These are phyloP conservation scores for Xerocomus minutiporus DNA, from an alignment of 1,284 basidiomycete species.

Conservation along the genomic window DNA sequence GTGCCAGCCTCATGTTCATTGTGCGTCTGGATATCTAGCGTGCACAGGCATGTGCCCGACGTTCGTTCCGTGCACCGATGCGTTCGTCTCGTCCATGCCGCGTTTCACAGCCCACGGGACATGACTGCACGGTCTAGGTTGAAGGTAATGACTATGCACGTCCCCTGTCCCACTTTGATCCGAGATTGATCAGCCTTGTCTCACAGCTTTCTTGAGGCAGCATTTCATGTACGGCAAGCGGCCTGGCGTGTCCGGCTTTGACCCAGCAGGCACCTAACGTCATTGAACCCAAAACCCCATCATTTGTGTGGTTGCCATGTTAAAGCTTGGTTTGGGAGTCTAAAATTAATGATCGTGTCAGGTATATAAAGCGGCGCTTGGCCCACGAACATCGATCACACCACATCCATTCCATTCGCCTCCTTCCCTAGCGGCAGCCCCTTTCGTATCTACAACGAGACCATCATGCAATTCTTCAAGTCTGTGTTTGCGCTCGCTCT, in stretches of 20 bases:
- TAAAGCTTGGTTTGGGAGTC: not conserved
- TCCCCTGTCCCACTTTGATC: not conserved
- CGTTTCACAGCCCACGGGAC: not conserved
- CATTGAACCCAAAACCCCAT: not conserved
- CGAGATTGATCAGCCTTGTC: not conserved
- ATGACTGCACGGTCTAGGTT: not conserved
- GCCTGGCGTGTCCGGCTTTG: slow-evolving; percentile 10
- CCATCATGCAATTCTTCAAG: slow-evolving; percentile 17
- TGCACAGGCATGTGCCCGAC: no score
- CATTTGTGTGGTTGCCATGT: not conserved
- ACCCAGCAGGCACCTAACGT: not conserved
- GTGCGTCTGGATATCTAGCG: no score
- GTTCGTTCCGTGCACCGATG: no score
- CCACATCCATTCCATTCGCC: no score
- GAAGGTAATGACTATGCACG: not conserved
- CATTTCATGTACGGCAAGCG: not conserved
- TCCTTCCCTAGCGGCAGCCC: no score
- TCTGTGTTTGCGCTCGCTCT: slow-evolving; percentile 12
- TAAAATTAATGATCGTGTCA: not conserved
- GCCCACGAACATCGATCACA: not conserved
- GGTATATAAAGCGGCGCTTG: slow-evolving; percentile 18
- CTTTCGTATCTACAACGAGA: not conserved
- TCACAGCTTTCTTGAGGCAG: slow-evolving; percentile 1
- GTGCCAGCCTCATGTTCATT: no score
- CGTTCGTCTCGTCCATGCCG: not conserved